A percentile compares a stretch with the other conserved stretches of the same genome.
Conservation (phyloP, 2,329 filamentous ascomycete genomes). For the Dactylella cylindrospora region DNA sequence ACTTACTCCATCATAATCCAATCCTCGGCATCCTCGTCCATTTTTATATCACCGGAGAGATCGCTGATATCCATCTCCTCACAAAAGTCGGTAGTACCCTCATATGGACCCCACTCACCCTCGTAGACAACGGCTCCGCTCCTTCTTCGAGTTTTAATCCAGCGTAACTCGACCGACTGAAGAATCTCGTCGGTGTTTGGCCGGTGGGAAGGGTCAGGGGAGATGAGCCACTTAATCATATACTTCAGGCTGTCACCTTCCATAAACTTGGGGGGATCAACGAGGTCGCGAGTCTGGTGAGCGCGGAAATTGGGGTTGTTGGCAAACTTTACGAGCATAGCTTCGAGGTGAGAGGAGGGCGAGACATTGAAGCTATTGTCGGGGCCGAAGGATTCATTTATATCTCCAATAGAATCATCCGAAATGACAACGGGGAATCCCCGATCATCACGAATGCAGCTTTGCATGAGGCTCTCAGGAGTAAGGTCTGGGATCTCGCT, state of each 20-base stretch:
- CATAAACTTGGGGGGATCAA: constrained; percentile 84
- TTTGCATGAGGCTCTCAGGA: constrained; percentile 68
- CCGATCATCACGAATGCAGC: constrained; percentile 71
- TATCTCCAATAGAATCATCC: constrained; percentile 49
- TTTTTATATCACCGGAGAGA: constrained; percentile 15
- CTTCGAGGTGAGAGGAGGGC: constrained; percentile 28
- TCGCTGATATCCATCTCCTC: constrained; percentile 65
- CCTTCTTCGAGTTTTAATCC: constrained; percentile 74
- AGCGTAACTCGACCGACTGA: constrained; percentile 70
- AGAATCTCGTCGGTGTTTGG: constrained; percentile 75
- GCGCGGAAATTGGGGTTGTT: constrained; percentile 45
- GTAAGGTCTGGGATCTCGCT: constrained; percentile 86
- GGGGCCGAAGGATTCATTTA: constrained; percentile 40
- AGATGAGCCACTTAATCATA: constrained; percentile 85
- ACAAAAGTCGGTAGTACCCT: constrained; percentile 61
- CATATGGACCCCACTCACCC: constrained; percentile 87
- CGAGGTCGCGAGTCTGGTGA: constrained; percentile 58
- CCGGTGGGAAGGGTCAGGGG: constrained; percentile 69
- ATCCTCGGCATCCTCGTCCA: constrained; percentile 33
- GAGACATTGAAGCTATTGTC: constrained; percentile 23
- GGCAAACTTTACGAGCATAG: constrained; percentile 22
- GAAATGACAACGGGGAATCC: constrained; percentile 62
- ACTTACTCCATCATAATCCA: constrained; percentile 43
- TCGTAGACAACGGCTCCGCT: constrained; percentile 94
- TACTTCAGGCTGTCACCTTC: constrained; percentile 80